Conservation (phyloP, 1,284 basidiomycete genomes). For the Schizophyllum amplum region DNA sequence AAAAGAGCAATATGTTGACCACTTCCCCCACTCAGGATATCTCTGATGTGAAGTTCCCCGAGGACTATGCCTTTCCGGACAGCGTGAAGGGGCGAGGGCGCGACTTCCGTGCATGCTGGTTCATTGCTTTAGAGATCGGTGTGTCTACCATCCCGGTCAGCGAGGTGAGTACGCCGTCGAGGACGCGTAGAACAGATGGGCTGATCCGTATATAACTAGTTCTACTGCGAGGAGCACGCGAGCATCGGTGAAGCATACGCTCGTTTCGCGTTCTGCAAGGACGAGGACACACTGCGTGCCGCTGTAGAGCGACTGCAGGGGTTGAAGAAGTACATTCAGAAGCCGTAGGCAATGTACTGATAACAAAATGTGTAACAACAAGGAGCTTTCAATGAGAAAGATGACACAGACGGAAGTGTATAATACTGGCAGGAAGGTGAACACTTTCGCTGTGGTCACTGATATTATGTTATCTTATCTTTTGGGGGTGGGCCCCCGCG, state of each 20-base stretch:
- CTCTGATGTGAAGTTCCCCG: constrained; percentile 73
- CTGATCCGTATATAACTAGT: constrained; percentile 36
- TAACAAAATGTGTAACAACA: no score
- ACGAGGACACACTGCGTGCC: constrained; percentile 68
- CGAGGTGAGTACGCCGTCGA: constrained; percentile 50
- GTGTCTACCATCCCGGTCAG: constrained; percentile 92
- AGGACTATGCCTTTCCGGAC: constrained; percentile 76
- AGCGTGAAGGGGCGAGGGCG: constrained; percentile 73
- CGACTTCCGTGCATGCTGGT: constrained; percentile 92
- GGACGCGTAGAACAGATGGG: constrained; percentile 2
- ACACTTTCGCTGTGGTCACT: no score
- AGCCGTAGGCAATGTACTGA: constrained; percentile 4
- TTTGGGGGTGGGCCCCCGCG: neutral
- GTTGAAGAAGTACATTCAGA: constrained; percentile 60
- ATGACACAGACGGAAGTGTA: no score
- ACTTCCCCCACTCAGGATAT: constrained; percentile 67
- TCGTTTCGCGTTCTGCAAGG: constrained; percentile 93
- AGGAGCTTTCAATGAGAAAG: no score
- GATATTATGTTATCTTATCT: neutral
- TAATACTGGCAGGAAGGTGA: no score
- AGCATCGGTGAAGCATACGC: constrained; percentile 80
- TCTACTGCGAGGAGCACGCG: constrained; percentile 83
- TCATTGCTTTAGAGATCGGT: constrained; percentile 80
- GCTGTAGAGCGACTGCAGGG: constrained; percentile 74
- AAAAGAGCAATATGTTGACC: constrained; percentile 5